Evolutionary conservation across 495 filamentous ascomycete species (phyloP).

Genomic region (Amphirosellinia nigrospora): DNA sequence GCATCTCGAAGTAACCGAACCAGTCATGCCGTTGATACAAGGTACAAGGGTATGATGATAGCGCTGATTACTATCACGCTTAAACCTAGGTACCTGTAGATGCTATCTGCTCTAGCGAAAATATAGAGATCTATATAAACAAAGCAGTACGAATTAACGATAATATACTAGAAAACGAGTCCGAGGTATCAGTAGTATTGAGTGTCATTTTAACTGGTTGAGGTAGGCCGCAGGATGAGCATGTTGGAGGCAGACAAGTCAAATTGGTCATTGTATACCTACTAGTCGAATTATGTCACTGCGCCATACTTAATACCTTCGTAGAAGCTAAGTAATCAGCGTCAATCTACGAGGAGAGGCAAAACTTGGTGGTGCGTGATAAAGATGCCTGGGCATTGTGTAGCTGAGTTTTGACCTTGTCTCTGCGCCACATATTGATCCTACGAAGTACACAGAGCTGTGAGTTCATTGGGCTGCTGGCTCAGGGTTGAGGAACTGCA

Average conservation of each 20-base stretch:
- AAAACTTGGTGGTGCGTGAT: constrained; percentile 12
- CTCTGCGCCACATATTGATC: constrained; percentile 35
- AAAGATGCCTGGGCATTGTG: constrained; percentile 31
- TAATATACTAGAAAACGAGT: constrained; percentile 3
- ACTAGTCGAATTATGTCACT: constrained; percentile 40
- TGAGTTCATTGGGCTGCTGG: constrained; percentile 8
- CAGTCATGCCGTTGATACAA: background rate
- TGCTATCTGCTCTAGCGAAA: too few relatives aligned
- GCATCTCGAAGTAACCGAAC: background rate
- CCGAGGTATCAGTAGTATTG: background rate
- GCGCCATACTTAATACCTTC: constrained; percentile 20
- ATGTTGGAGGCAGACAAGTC: constrained; percentile 34
- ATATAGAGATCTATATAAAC: background rate
- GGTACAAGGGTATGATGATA: too few relatives aligned
- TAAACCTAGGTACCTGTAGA: too few relatives aligned
- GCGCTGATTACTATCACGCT: too few relatives aligned
- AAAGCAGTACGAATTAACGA: constrained; percentile 5
- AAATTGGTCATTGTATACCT: constrained; percentile 39
- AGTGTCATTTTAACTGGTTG: constrained; percentile 22
- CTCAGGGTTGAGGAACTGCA: constrained; percentile 30
- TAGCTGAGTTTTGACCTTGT: constrained; percentile 11
- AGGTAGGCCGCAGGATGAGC: constrained; percentile 42
- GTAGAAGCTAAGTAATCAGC: background rate
- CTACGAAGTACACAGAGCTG: constrained; percentile 28
- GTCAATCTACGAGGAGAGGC: background rate